These are phyloP conservation scores for Fusarium camptoceras DNA, from an alignment of 2,329 filamentous ascomycete species.

Conservation along the genomic window DNA sequence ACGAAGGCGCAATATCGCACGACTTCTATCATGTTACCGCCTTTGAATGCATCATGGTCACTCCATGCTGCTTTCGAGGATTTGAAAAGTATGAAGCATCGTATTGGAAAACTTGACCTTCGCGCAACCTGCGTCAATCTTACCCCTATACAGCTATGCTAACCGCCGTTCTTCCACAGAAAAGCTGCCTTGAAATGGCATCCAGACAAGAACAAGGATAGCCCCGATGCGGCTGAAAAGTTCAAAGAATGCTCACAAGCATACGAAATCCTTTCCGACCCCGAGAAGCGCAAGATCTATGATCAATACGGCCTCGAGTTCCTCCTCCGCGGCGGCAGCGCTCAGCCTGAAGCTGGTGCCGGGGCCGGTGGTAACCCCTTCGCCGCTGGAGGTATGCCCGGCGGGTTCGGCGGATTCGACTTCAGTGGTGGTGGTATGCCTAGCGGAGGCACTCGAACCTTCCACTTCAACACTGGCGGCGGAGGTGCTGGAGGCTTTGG, in stretches of 20 bases:
- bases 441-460: slow-evolving; percentile 63
- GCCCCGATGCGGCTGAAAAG: slow-evolving; percentile 85
- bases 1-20: background rate
- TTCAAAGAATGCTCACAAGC: slow-evolving; percentile 99
- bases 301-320: slow-evolving; percentile 96
- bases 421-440: slow-evolving; percentile 60
- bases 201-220: slow-evolving; percentile 98
- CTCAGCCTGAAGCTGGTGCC: slow-evolving; percentile 70
- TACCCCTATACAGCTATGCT: slow-evolving; percentile 43
- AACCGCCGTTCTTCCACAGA: slow-evolving; percentile 59
- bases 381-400: slow-evolving; percentile 66
- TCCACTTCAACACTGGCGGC: slow-evolving; percentile 72
- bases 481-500: slow-evolving; percentile 73
- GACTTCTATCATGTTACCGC: background rate
- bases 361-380: slow-evolving; percentile 69
- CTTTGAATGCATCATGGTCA: background rate
- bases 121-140: background rate
- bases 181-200: slow-evolving; percentile 93
- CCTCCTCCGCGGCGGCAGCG: slow-evolving; percentile 81
- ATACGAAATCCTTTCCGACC: slow-evolving; percentile 97
- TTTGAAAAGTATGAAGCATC: background rate
- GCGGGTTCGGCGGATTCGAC: slow-evolving; percentile 65
- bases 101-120: background rate
- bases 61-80: background rate
- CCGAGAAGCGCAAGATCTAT: slow-evolving; percentile 95